Evolutionary conservation across 108 stramenopile genomes (phyloP).

Genomic region (Discostella pseudostelligera): DNA sequence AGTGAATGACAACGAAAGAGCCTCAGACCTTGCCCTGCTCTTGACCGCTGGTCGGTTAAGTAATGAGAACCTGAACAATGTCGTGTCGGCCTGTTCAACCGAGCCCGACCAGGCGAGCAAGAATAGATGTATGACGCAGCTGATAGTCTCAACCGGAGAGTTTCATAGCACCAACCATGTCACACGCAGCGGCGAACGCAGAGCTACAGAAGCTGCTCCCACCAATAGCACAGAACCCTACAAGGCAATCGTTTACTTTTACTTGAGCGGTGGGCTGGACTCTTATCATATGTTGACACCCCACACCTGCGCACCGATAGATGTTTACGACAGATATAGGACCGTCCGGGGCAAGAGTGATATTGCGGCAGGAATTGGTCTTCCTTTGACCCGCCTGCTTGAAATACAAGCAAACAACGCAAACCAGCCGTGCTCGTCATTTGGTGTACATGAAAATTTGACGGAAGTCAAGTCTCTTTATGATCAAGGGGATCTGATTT

Average conservation of each 20-base stretch:
- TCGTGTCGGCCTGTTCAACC: constrained; percentile 39
- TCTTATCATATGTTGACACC: constrained; percentile 64
- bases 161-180: constrained; percentile 59
- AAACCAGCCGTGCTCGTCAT: constrained; percentile 41
- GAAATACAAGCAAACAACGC: constrained; percentile 39
- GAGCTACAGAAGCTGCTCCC: background rate
- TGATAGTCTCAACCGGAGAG: constrained; percentile 53
- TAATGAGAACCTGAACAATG: constrained; percentile 31
- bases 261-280: constrained; percentile 58
- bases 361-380: constrained; percentile 30
- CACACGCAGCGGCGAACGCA: constrained; percentile 24
- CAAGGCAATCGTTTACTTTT: constrained; percentile 65
- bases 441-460: constrained; percentile 53
- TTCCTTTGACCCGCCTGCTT: constrained; percentile 19
- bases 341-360: constrained; percentile 42
- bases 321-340: constrained; percentile 43
- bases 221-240: constrained; percentile 41
- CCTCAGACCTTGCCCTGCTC: constrained; percentile 56
- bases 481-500: constrained; percentile 36
- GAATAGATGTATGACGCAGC: constrained; percentile 38
- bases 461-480: constrained; percentile 37
- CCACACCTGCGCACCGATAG: constrained; percentile 34
- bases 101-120: constrained; percentile 19
- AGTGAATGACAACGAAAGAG: constrained; percentile 25
- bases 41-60: constrained; percentile 60